A percentile compares a stretch with the other conserved stretches of the same genome.
These are phyloP conservation scores for Eucalyptus tenuipes DNA, from an alignment of 345 rosid species.

Conservation along the genomic window DNA sequence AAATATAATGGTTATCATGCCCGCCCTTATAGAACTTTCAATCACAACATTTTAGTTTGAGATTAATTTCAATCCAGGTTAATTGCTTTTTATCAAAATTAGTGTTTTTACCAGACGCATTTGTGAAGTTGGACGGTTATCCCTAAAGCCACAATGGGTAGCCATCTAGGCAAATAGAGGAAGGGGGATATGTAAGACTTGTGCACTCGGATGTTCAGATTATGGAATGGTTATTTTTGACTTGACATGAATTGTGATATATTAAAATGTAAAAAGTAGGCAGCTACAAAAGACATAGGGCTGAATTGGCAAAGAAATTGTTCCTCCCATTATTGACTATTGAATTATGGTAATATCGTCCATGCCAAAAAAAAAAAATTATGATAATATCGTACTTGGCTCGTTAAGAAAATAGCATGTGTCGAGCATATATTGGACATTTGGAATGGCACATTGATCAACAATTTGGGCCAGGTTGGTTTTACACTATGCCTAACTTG, in stretches of 20 bases:
- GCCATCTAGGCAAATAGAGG: neutral
- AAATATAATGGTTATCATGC: too few relatives aligned
- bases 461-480: neutral
- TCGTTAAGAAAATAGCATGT: neutral
- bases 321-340: neutral
- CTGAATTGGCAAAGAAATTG: neutral
- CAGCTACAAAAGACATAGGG: neutral
- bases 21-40: neutral
- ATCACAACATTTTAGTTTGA: neutral
- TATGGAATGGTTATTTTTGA: too few relatives aligned
- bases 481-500: neutral
- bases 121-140: neutral
- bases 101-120: neutral
- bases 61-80: neutral
- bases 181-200: neutral
- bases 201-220: neutral
- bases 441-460: neutral
- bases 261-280: neutral
- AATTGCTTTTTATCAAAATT: too few relatives aligned
- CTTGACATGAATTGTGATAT: neutral
- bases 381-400: too few relatives aligned
- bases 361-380: too few relatives aligned
- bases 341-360: neutral
- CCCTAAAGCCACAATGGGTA: neutral
- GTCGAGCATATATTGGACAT: neutral